phyloP scores from a whole-genome alignment of 2,329 filamentous ascomycete species.

The Parafenestella ontariensis region DNA sequence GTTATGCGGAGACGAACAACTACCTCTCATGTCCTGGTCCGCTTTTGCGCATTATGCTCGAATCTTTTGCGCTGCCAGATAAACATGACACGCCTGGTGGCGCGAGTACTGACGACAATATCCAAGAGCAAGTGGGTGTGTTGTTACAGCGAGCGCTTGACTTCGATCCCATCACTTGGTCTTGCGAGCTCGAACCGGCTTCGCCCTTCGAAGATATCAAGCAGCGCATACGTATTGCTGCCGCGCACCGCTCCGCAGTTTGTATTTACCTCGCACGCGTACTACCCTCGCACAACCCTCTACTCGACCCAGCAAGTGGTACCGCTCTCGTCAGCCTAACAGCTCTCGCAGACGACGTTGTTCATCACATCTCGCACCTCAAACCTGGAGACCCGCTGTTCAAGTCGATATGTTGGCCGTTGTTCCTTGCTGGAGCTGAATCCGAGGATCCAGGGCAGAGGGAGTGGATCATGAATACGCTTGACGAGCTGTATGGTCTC shows the following conservation, averaged over 20 bases:
- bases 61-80: constrained; percentile 44
- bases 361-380: constrained; percentile 60
- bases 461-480: constrained; percentile 60
- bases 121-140: constrained; percentile 34
- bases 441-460: constrained; percentile 57
- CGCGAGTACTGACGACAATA: constrained; percentile 14
- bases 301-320: constrained; percentile 50
- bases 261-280: constrained; percentile 49
- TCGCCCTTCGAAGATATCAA: constrained; percentile 44
- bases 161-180: constrained; percentile 45
- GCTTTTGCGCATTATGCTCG: constrained; percentile 46
- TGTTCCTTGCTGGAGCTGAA: constrained; percentile 65
- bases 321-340: constrained; percentile 46
- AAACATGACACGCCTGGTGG: constrained; percentile 18
- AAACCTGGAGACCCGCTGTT: constrained; percentile 60
- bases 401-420: constrained; percentile 67
- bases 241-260: constrained; percentile 50
- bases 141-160: constrained; percentile 36
- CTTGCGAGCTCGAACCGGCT: constrained; percentile 37
- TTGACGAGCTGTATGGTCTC: constrained; percentile 41
- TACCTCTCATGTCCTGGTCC: constrained; percentile 48
- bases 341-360: constrained; percentile 57
- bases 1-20: constrained; percentile 50
- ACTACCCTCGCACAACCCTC: constrained; percentile 39
- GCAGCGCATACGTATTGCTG: constrained; percentile 45